Conservation (phyloP, 2,329 filamentous ascomycete species). For the Venturia aucupariae region DNA sequence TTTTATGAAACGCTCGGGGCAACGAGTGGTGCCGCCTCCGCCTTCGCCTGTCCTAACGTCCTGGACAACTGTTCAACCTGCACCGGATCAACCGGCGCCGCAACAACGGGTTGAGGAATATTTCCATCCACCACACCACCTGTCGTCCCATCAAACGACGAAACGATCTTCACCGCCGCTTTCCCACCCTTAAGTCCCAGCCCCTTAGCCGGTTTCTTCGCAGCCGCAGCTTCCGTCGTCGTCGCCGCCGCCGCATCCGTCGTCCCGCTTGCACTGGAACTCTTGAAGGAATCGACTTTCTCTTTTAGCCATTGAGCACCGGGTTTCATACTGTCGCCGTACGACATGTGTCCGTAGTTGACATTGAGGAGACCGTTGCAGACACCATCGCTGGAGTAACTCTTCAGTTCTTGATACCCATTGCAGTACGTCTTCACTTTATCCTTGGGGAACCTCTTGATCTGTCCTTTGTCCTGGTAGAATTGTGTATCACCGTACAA, state of each 20-base stretch:
- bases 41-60: neutral
- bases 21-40: neutral
- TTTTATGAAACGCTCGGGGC: neutral
- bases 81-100: neutral
- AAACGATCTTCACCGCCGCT: too few relatives aligned
- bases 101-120: neutral
- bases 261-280: too few relatives aligned
- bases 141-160: neutral
- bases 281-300: slow-evolving; percentile 3
- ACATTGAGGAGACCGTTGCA: slow-evolving; percentile 30
- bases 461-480: slow-evolving; percentile 27
- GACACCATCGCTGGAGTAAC: slow-evolving; percentile 23
- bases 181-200: too few relatives aligned
- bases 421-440: slow-evolving; percentile 30
- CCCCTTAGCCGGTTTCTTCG: too few relatives aligned
- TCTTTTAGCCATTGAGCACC: neutral
- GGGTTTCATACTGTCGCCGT: neutral
- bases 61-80: neutral
- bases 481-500: slow-evolving; percentile 35
- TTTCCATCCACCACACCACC: neutral
- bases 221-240: too few relatives aligned
- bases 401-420: slow-evolving; percentile 1
- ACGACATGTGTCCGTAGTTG: slow-evolving; percentile 13
- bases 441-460: slow-evolving; percentile 25
- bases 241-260: too few relatives aligned